These are phyloP conservation scores for Pyrenochaeta sp. DNA, from an alignment of 2,329 filamentous ascomycete genomes.

Conservation along the genomic window DNA sequence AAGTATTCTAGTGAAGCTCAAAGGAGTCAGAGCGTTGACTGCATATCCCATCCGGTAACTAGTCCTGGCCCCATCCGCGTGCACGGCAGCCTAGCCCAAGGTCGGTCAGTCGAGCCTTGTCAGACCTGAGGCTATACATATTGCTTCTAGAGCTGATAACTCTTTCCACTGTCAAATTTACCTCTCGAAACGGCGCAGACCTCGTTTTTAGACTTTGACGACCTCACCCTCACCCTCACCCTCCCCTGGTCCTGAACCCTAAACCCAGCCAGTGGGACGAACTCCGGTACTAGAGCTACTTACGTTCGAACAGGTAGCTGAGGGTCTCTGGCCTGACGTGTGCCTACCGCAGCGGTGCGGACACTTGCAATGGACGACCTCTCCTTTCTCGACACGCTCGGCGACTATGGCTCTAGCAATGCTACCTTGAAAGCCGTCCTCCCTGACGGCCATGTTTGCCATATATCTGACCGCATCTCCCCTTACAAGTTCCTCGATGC, in stretches of 20 bases:
- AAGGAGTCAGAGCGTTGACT: neutral
- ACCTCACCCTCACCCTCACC: conserved; percentile 2
- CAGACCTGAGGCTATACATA: conserved; percentile 10
- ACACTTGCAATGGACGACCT: conserved; percentile 32
- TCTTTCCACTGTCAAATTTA: neutral
- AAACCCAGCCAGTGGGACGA: neutral
- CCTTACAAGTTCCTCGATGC: conserved; percentile 40
- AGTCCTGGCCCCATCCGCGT: conserved; percentile 7
- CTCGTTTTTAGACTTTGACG: neutral
- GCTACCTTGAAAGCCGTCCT: conserved; percentile 45
- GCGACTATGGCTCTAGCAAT: conserved; percentile 20
- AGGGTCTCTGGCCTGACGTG: neutral
- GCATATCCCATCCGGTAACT: neutral
- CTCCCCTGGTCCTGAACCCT: conserved; percentile 1
- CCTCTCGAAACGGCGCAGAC: neutral
- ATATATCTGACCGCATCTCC: conserved; percentile 45
- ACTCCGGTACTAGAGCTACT: conserved; percentile 9
- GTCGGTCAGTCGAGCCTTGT: conserved; percentile 16
- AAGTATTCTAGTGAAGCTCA: neutral
- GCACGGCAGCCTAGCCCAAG: conserved; percentile 22
- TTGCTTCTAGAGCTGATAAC: conserved; percentile 1
- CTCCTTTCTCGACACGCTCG: conserved; percentile 27
- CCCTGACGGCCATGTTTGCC: conserved; percentile 39
- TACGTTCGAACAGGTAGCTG: neutral
- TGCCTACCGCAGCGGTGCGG: neutral